phyloP scores from a whole-genome alignment of 768 basidiomycete genomes.

The Mycena indigotica region DNA sequence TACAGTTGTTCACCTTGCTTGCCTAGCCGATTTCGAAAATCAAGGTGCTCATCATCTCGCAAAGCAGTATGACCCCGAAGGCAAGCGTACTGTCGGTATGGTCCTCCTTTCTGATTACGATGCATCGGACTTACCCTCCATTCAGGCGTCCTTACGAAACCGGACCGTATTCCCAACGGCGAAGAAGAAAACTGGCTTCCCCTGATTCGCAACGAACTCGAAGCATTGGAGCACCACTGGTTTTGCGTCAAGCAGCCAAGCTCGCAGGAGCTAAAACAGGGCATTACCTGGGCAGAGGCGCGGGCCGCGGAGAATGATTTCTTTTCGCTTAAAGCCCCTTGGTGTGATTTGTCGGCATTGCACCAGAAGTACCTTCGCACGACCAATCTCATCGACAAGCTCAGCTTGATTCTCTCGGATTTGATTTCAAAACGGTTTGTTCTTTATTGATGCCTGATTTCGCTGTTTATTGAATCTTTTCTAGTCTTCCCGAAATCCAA shows the following conservation, averaged over 20 bases:
- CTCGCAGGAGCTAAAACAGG: slow-evolving; percentile 50
- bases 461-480: background rate
- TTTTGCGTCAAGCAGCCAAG: slow-evolving; percentile 59
- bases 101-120: background rate
- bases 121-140: background rate
- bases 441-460: background rate
- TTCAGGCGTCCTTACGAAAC: slow-evolving; percentile 73
- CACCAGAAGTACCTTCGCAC: slow-evolving; percentile 61
- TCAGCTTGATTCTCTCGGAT: slow-evolving; percentile 64
- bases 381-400: slow-evolving; percentile 51
- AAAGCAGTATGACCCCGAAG: slow-evolving; percentile 59
- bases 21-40: slow-evolving; percentile 78
- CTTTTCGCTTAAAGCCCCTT: slow-evolving; percentile 54
- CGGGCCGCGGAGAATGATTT: slow-evolving; percentile 57
- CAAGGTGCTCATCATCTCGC: slow-evolving; percentile 74
- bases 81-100: slow-evolving; percentile 71
- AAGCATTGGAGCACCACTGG: slow-evolving; percentile 58
- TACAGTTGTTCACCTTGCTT: too few relatives aligned
- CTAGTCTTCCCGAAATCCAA: slow-evolving; percentile 64
- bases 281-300: slow-evolving; percentile 63
- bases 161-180: slow-evolving; percentile 62
- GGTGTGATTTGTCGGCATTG: slow-evolving; percentile 53
- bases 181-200: slow-evolving; percentile 59
- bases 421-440: slow-evolving; percentile 62
- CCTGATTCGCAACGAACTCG: slow-evolving; percentile 56